Evolutionary conservation across 2,329 filamentous ascomycete genomes (phyloP), one percentile per base, ranked within the genome.

Genomic region (Pestalotiopsis sp.): DNA sequence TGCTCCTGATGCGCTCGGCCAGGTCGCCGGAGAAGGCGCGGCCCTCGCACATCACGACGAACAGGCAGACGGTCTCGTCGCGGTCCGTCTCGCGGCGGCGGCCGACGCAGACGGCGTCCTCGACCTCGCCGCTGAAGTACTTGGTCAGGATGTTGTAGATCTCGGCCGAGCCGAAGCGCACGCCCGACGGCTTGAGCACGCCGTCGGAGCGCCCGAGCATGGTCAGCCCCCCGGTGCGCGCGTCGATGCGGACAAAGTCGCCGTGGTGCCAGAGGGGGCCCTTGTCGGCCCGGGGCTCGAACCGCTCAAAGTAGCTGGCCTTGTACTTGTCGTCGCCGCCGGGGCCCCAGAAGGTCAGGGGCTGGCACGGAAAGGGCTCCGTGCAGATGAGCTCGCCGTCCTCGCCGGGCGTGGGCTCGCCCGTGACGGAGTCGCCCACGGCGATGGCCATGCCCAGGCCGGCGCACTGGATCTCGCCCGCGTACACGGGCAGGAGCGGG

Each of bases 121-220:
- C 91, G 20, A 98, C 85, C 68, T 95, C 88, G 12, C 86, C 82
- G 0, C 90, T 87, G 75, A 98, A 98, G 80, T 94, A 92, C 72
- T 93, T 90, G 1, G 96, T 88, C 36, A 98, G 83, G n/a, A 98
- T 86, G 77, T 97, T 98, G 81, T 98, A 98, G 23, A 99, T 97
- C 83, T 99, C 96, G 0, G 95, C 94, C 39, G 91, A 94, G 4
- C 95, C 95, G 77, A 99, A 98, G 0, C 95, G 86, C 20, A 99
- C 94, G 2, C 96, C 96, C 0, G 92, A 89, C 0, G 96, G 96
- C 78, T 99, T 99, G 14, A 99, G 83, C 5, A 98, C 93, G 3
- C 96, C 96, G 75, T 99, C 95, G 65, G 92, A 96, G 31, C 95
- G 88, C 2, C 96, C 95, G 0, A 98, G 87, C 95, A 98, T 98